Evolutionary conservation across 2,329 filamentous ascomycete species (phyloP), one percentile per base, ranked within the genome.

Genomic region (Fusarium cyanostomum): DNA sequence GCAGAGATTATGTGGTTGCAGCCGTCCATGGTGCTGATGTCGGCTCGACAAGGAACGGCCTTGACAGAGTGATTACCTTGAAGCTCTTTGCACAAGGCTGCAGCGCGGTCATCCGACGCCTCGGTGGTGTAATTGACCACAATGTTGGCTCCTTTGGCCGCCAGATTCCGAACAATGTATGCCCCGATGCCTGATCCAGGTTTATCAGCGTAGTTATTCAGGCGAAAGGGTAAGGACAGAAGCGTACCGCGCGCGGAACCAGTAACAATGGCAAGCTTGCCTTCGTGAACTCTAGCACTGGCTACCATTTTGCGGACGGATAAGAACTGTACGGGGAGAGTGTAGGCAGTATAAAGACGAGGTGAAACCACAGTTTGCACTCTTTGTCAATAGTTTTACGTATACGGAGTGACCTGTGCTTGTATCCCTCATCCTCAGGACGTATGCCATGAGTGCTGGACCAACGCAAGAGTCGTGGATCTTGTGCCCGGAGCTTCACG

Each of bases 1-100:
- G 89, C 85, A 59, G 85, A 79, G 28, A 81, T 74, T 52, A 90
- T 71, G 52, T 82, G 78, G 7, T 80, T 78, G 4, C 84, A 85
- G 8, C 84, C 83, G 15, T 80, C 81, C 38, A 84, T 80, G 16
- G 82, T 81, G 66, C 82, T 82, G 70, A 91, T 83, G 73, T 89
- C 87, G 30, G 88, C 88, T 72, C 88, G 86, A 5, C 90, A 83
- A 15, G 80, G 73, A 28, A 85, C 73, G 41, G 85, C 84, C 56
- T 79, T 79, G 64, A 85, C 73, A 27, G 74, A 75, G 72, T 84
- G 73, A 24, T 75, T 71, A 31, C 72, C 67, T 46, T 77, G 48
- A 7, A 86, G 77, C 51, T 80, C 71, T 10, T 73, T 66, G 55
- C 80, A 80, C 26, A 86, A 77, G 6, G 77, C 71, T 43, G 75